Conservation (phyloP, 192 early-diverging fungal species). For the Entophlyctis luteolus region DNA sequence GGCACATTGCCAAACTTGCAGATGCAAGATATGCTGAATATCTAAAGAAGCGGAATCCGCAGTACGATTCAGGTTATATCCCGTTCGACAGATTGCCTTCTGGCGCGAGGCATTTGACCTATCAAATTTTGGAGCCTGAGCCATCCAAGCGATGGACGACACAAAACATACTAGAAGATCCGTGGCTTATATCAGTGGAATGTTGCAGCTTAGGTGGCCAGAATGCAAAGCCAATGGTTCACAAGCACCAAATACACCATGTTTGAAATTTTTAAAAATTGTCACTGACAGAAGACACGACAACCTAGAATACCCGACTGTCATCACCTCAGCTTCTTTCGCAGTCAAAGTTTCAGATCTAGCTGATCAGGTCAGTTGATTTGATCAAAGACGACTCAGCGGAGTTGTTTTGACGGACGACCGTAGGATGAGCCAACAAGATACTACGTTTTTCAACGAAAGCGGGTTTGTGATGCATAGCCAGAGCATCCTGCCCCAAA, state of each 20-base stretch:
- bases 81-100: conserved; percentile 64
- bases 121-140: conserved; percentile 42
- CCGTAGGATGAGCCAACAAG: neutral
- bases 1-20: conserved; percentile 34
- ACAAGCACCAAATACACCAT: neutral
- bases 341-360: no score
- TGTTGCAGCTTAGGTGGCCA: conserved; percentile 10
- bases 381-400: no score
- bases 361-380: no score
- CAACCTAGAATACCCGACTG: no score
- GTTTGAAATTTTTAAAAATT: no score
- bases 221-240: conserved; percentile 1
- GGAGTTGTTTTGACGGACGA: no score
- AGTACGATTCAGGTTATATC: conserved; percentile 44
- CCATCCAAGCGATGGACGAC: conserved; percentile 17
- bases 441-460: neutral
- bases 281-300: no score
- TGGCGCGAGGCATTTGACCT: conserved; percentile 60
- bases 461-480: neutral
- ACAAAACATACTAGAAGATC: conserved; percentile 30
- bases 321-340: no score
- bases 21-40: conserved; percentile 39
- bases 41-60: neutral
- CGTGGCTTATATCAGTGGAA: conserved; percentile 34
- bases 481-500: neutral